Evolutionary conservation across 768 basidiomycete genomes (phyloP).

Genomic region (Boletus speciosus): DNA sequence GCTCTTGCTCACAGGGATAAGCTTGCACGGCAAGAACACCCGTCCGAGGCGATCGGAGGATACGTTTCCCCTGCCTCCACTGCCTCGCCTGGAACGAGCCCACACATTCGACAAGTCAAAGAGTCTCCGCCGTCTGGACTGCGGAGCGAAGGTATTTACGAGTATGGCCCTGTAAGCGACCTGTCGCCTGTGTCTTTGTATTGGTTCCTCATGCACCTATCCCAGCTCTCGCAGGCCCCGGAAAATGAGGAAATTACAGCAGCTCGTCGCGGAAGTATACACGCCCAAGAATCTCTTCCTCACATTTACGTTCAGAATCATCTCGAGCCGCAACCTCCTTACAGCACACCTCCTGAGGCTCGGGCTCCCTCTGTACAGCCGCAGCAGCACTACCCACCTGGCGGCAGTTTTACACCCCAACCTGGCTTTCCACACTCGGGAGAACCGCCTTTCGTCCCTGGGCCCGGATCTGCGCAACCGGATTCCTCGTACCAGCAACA

Average conservation of each 20-base stretch:
- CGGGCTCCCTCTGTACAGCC: constrained; percentile 15
- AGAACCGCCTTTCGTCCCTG: constrained; percentile 19
- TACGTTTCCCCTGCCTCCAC: constrained; percentile 47
- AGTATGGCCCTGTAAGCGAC: constrained; percentile 23
- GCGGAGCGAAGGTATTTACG: constrained; percentile 27
- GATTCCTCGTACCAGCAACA: constrained; percentile 13
- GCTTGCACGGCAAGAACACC: constrained; percentile 21
- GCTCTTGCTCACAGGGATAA: constrained; percentile 26
- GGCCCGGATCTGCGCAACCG: constrained; percentile 6
- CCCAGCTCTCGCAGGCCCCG: constrained; percentile 22
- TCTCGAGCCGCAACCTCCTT: constrained; percentile 15
- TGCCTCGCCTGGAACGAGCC: constrained; percentile 38
- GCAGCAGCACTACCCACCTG: constrained; percentile 17
- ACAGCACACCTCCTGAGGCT: constrained; percentile 15
- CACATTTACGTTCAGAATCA: constrained; percentile 22
- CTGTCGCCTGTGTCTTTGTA: neutral
- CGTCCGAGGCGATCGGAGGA: constrained; percentile 22
- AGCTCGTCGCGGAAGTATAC: constrained; percentile 28
- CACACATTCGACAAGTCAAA: constrained; percentile 26
- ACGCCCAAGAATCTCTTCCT: constrained; percentile 17
- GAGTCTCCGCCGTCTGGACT: constrained; percentile 21
- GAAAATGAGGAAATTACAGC: constrained; percentile 19
- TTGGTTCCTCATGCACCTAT: neutral
- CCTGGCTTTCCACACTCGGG: constrained; percentile 9
- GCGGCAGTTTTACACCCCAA: constrained; percentile 11